Evolutionary conservation across 140 eudicot species (phyloP).

Genomic region (Stevia rebaudiana): DNA sequence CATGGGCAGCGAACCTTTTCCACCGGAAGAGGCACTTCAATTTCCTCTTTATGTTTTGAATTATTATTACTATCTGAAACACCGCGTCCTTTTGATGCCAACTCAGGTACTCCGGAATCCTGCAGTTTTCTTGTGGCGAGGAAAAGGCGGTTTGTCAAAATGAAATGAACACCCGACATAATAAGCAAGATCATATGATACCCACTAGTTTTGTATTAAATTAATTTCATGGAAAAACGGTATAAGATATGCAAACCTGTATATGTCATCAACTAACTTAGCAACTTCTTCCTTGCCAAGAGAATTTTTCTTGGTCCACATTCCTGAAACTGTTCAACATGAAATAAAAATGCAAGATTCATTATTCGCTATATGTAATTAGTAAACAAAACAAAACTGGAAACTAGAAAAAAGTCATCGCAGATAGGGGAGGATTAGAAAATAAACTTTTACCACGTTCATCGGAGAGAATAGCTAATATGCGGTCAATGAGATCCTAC

Average conservation of each 20-base stretch:
- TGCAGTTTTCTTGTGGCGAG: slow-evolving; percentile 70
- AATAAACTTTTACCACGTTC: slow-evolving; percentile 55
- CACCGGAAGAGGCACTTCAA: slow-evolving; percentile 46
- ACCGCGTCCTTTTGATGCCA: slow-evolving; percentile 55
- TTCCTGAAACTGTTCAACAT: slow-evolving; percentile 55
- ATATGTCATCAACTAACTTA: slow-evolving; percentile 75
- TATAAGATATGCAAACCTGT: slow-evolving; percentile 56
- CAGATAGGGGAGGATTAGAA: neutral
- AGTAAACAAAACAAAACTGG: neutral
- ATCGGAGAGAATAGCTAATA: slow-evolving; percentile 63
- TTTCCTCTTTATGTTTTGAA: slow-evolving; percentile 51
- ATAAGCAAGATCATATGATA: slow-evolving; percentile 8
- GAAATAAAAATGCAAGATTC: slow-evolving; percentile 12
- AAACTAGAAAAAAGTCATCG: neutral
- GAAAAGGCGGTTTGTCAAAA: slow-evolving; percentile 12
- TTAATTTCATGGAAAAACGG: slow-evolving; percentile 6
- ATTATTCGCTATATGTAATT: neutral
- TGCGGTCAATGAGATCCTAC: slow-evolving; percentile 89
- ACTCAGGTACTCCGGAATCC: slow-evolving; percentile 63
- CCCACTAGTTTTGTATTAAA: slow-evolving; percentile 6
- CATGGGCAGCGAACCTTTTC: slow-evolving; percentile 87
- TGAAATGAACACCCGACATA: slow-evolving; percentile 5
- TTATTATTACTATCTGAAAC: slow-evolving; percentile 36
- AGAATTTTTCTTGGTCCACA: slow-evolving; percentile 74
- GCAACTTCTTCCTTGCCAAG: slow-evolving; percentile 81